Conservation (phyloP, 2,329 filamentous ascomycete genomes). For the Rosellinia necatrix region DNA sequence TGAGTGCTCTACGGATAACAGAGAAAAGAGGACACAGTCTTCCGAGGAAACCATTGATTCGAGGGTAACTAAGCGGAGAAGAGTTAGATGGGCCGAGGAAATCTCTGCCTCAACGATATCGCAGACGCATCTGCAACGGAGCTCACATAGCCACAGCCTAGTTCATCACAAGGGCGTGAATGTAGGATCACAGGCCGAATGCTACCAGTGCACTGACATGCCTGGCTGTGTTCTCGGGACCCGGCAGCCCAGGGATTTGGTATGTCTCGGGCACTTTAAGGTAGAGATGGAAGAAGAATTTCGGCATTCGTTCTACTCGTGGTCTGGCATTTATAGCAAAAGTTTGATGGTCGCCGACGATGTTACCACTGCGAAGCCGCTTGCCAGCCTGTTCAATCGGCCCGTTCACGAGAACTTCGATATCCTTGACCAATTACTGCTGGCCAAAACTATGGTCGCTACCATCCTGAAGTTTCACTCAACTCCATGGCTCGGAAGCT, state of each 20-base stretch:
- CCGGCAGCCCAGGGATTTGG: not conserved
- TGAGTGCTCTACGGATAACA: not conserved
- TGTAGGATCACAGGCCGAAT: not conserved
- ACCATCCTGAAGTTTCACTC: not conserved
- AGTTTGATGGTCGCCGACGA: not conserved
- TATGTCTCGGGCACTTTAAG: not conserved
- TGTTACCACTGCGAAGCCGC: not conserved
- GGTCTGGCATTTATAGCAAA: not conserved
- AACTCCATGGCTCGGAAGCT: not conserved
- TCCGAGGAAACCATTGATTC: not conserved
- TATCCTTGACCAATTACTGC: not conserved
- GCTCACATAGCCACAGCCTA: not conserved
- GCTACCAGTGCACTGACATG: not conserved
- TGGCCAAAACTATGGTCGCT: not conserved
- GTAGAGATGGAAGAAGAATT: not conserved
- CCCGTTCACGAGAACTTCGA: not conserved
- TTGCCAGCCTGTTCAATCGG: not conserved
- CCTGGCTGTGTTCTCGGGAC: not conserved
- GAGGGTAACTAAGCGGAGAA: not conserved
- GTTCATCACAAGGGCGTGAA: not conserved
- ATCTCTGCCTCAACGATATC: not conserved
- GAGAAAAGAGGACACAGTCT: not conserved
- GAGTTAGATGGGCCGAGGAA: not conserved
- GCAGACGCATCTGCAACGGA: not conserved
- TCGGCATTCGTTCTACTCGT: not conserved